phyloP scores from a whole-genome alignment of 306 rosid species.

The Quercus agrifolia region DNA sequence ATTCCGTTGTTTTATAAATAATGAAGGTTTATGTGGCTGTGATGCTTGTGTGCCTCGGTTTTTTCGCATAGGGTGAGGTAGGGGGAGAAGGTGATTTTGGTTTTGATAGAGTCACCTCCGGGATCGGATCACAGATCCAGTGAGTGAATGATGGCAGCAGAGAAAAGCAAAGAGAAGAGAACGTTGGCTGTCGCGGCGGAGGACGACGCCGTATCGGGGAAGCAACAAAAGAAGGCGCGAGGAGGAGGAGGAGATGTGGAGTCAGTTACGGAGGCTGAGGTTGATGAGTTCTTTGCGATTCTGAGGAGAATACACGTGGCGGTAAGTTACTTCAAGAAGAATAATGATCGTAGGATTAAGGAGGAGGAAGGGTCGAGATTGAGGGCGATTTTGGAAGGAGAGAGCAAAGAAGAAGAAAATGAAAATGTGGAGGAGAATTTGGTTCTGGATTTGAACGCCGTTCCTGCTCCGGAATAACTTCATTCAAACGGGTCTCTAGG shows the following conservation, averaged over 20 bases:
- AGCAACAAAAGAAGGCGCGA: constrained; percentile 21
- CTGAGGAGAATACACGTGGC: constrained; percentile 31
- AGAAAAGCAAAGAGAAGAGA: constrained; percentile 15
- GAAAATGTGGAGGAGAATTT: background rate
- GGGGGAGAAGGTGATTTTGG: too few species aligned
- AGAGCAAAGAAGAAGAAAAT: background rate
- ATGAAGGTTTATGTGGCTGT: too few species aligned
- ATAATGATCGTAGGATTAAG: background rate
- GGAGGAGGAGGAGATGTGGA: background rate
- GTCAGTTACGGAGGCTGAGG: constrained; percentile 35
- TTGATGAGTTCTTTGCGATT: constrained; percentile 46
- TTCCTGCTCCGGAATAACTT: constrained; percentile 15
- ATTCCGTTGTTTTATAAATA: too few species aligned
- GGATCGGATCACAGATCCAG: too few species aligned
- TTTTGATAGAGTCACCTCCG: too few species aligned
- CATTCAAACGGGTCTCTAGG: background rate
- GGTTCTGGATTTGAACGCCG: constrained; percentile 26
- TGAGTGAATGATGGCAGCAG: too few species aligned
- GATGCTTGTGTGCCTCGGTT: too few species aligned
- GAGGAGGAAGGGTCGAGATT: background rate
- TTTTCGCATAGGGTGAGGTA: background rate
- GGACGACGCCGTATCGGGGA: background rate
- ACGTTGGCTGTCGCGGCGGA: background rate
- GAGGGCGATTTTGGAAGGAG: constrained; percentile 25
- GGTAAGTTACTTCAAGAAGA: constrained; percentile 23